These are phyloP conservation scores for Pleurotus sapidus DNA, from an alignment of 768 basidiomycete species.

Conservation along the genomic window DNA sequence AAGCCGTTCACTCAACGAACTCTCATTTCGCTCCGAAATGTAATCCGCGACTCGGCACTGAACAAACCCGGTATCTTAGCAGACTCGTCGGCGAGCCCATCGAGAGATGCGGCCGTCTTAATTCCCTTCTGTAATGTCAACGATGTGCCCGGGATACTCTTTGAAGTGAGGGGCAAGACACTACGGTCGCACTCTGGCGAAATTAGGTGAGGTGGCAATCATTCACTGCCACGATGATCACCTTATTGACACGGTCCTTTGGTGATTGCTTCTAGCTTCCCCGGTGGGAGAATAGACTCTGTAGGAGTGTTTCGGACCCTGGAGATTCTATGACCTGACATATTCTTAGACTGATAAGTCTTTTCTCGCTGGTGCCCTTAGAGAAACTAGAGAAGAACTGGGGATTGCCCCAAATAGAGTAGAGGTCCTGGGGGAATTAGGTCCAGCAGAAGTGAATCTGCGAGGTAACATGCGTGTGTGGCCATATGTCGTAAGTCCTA, in stretches of 20 bases:
- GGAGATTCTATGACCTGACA: conserved; percentile 10
- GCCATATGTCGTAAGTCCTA: conserved; percentile 67
- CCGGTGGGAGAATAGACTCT: conserved; percentile 68
- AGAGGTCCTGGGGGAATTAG: conserved; percentile 64
- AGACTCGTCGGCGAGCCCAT: conserved; percentile 20
- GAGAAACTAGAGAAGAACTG: conserved; percentile 76
- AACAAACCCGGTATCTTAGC: conserved; percentile 11
- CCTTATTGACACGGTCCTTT: conserved; percentile 2
- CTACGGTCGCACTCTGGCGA: conserved; percentile 77
- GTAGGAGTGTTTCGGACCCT: conserved; percentile 26
- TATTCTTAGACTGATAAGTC: conserved; percentile 48
- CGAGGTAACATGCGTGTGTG: conserved; percentile 61
- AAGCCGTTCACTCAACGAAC: conserved; percentile 11
- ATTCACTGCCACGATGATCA: background rate
- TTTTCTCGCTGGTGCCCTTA: conserved; percentile 54
- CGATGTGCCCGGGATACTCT: conserved; percentile 60
- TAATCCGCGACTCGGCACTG: conserved; percentile 17
- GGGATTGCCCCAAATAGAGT: conserved; percentile 58
- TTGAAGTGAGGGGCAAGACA: conserved; percentile 66
- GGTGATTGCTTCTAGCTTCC: conserved; percentile 47
- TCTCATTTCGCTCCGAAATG: conserved; percentile 25
- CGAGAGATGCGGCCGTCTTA: conserved; percentile 59
- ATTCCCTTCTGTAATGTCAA: conserved; percentile 78
- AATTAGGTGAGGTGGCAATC: conserved; percentile 52
- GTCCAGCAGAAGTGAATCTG: conserved; percentile 58